Evolutionary conservation across 1,284 basidiomycete species (phyloP).

Genomic region (Naganishia cerealis): DNA sequence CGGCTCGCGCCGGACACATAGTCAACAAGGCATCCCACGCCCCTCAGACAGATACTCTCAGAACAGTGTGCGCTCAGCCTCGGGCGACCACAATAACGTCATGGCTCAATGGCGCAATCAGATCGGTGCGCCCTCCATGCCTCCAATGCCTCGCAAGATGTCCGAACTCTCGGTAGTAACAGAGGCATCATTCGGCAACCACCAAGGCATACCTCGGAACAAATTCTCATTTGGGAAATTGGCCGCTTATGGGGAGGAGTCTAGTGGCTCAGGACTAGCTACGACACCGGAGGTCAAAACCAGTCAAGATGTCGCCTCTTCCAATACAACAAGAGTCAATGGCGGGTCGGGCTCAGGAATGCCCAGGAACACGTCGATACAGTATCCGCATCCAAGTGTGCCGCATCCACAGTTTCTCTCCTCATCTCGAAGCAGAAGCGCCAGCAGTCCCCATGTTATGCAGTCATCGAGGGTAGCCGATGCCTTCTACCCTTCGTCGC

Average conservation of each 20-base stretch:
- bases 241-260: slow-evolving; percentile 20
- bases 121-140: slow-evolving; percentile 63
- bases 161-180: slow-evolving; percentile 47
- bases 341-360: slow-evolving; percentile 23
- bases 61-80: slow-evolving; percentile 62
- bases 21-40: slow-evolving; percentile 58
- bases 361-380: slow-evolving; percentile 34
- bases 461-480: slow-evolving; percentile 42
- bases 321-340: background rate
- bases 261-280: slow-evolving; percentile 7
- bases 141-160: slow-evolving; percentile 48
- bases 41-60: slow-evolving; percentile 60
- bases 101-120: slow-evolving; percentile 66
- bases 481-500: slow-evolving; percentile 22
- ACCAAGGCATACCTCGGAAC: slow-evolving; percentile 35
- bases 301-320: slow-evolving; percentile 27
- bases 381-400: slow-evolving; percentile 34
- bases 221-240: slow-evolving; percentile 33
- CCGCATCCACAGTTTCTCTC: slow-evolving; percentile 32
- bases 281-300: slow-evolving; percentile 33
- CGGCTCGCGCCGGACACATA: slow-evolving; percentile 60
- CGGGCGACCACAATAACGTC: slow-evolving; percentile 68
- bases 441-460: slow-evolving; percentile 57
- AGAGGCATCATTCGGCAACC: slow-evolving; percentile 40
- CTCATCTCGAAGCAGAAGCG: slow-evolving; percentile 53